A percentile compares a stretch with the other conserved stretches of the same genome.
phyloP scores from a whole-genome alignment of 495 filamentous ascomycete genomes.

The Daldinia loculata region DNA sequence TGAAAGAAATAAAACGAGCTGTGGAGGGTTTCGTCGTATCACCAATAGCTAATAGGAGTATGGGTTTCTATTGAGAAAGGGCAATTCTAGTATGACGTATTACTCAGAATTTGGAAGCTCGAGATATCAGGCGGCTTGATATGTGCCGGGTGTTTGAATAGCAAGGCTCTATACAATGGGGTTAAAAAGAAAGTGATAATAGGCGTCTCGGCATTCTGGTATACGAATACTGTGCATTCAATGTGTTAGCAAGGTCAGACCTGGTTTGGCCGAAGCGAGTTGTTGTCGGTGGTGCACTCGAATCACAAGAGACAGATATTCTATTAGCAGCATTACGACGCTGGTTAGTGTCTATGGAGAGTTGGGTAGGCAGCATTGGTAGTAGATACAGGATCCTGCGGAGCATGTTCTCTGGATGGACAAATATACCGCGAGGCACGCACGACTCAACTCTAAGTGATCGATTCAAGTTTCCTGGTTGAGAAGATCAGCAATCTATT shows the following conservation, averaged over 20 bases:
- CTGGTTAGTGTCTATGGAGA: neutral
- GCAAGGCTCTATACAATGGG: slow-evolving; percentile 15
- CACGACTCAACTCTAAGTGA: no score
- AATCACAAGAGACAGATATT: neutral
- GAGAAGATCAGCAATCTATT: no score
- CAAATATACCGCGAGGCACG: no score
- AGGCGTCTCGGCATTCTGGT: slow-evolving; percentile 11
- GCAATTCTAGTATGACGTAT: slow-evolving; percentile 1
- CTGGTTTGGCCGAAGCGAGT: neutral
- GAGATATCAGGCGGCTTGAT: slow-evolving; percentile 2
- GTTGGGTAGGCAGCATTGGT: neutral
- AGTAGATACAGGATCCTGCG: no score
- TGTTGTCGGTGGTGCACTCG: neutral
- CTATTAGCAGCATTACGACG: neutral
- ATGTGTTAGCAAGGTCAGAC: neutral
- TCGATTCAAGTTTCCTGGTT: no score
- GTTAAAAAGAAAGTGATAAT: slow-evolving; percentile 5
- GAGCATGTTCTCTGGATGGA: no score
- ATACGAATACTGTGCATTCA: slow-evolving; percentile 2
- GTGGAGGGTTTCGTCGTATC: slow-evolving; percentile 39
- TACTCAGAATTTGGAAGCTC: neutral
- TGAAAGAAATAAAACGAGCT: slow-evolving; percentile 34
- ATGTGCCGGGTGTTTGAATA: slow-evolving; percentile 29
- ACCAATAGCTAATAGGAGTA: slow-evolving; percentile 30
- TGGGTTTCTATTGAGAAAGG: slow-evolving; percentile 42